phyloP scores from a whole-genome alignment of 78 protist species.

The slime mould (Dictyostelium discoideum) region dicty_2.7 NC_007088.5:53001-53500 shows the following conservation, averaged over 20 bases:
- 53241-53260: not conserved
- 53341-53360: not conserved
- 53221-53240: not conserved
- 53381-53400: too few relatives aligned
- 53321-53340: not conserved
- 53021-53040: too few relatives aligned
- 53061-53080: not conserved
- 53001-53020: not conserved
- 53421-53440: not conserved
- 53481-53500: not conserved
- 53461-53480: not conserved
- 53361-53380: too few relatives aligned
- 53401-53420: too few relatives aligned
- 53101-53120: not conserved
- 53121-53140: too few relatives aligned
- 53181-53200: not conserved
- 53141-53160: not conserved
- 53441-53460: not conserved
- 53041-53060: too few relatives aligned
- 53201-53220: not conserved
- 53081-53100: not conserved
- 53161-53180: not conserved
- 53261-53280: not conserved
- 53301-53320: too few relatives aligned
- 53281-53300: not conserved